Evolutionary conservation across 1,284 basidiomycete genomes (phyloP), one percentile per base, ranked within the genome.

Genomic region (Mrakiaceae sp.): DNA sequence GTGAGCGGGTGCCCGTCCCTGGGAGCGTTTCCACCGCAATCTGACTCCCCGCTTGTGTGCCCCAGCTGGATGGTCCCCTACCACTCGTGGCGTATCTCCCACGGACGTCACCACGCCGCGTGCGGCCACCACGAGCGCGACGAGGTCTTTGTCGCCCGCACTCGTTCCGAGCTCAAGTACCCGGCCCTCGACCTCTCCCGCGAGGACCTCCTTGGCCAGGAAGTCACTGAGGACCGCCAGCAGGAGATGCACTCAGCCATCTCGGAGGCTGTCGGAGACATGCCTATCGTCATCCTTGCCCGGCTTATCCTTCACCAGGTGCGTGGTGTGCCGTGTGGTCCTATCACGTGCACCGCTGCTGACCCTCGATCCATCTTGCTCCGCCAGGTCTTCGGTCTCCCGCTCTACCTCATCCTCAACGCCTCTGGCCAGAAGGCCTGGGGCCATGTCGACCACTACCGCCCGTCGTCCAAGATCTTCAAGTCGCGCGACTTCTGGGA

Each of bases 21-120:
- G 27, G 27, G 27, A 27, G 27, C 27, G 27, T 27, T 27, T 27
- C 27, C 27, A 27, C 27, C 27, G 27, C 27, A 27, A 27, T 27
- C 27, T 27, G 27, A 27, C 27, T 27, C 27, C 27, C 27, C 27
- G 27, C 27, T 27, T 27, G 27, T 27, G 27, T 27, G 27, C 27
- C 27, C 27, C 27, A 27, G 27, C 67, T 84, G 98, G 60, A 87
- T 97, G 63, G 95, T 98, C 11, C 96, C 96, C 7, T 98, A 94
- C 79, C 94, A 98, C 76, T 91, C 92, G 42, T 98, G 96, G 96
- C 84, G 93, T 69, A 94, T 98, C 76, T 90, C 88, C 69, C 95
- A 98, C 76, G 92, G 85, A 48, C 92, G 92, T 76, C 95, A 98
- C 78, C 95, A 98, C 78, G 96, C 96, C 47, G 87, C 88, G 6